These are phyloP conservation scores for Mycena filopes DNA, from an alignment of 768 basidiomycete species.

Conservation along the genomic window DNA sequence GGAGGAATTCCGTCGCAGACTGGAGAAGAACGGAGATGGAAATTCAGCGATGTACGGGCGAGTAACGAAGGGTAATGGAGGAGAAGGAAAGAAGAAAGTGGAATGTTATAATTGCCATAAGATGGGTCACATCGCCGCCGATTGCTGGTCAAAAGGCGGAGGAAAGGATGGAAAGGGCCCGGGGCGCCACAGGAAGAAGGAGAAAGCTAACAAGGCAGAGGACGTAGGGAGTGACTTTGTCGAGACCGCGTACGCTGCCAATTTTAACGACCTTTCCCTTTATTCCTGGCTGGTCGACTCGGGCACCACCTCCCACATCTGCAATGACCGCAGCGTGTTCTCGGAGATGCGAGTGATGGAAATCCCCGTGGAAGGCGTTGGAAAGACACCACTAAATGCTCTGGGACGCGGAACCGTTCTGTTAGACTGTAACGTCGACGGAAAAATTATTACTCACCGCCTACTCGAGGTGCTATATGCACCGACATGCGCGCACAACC, in stretches of 20 bases:
- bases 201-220: constrained; percentile 31
- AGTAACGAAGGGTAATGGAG: neutral
- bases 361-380: constrained; percentile 12
- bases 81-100: constrained; percentile 1
- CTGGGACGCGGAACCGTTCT: constrained; percentile 24
- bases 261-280: neutral
- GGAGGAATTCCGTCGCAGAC: neutral
- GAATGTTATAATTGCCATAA: constrained; percentile 45
- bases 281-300: constrained; percentile 25
- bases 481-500: constrained; percentile 11
- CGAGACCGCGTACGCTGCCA: constrained; percentile 20
- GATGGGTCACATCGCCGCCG: constrained; percentile 37
- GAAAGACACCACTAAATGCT: constrained; percentile 6
- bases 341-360: neutral
- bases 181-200: constrained; percentile 19
- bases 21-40: neutral
- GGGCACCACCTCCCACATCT: constrained; percentile 27
- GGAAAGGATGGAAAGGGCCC: constrained; percentile 36
- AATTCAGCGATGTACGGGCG: neutral
- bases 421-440: constrained; percentile 24
- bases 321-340: constrained; percentile 3
- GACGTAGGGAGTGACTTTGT: constrained; percentile 24
- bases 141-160: constrained; percentile 43
- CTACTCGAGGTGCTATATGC: constrained; percentile 12
- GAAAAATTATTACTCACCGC: constrained; percentile 14